These are phyloP conservation scores for Cadophora luteo-olivacea DNA, from an alignment of 2,329 filamentous ascomycete species.

Conservation along the genomic window DNA sequence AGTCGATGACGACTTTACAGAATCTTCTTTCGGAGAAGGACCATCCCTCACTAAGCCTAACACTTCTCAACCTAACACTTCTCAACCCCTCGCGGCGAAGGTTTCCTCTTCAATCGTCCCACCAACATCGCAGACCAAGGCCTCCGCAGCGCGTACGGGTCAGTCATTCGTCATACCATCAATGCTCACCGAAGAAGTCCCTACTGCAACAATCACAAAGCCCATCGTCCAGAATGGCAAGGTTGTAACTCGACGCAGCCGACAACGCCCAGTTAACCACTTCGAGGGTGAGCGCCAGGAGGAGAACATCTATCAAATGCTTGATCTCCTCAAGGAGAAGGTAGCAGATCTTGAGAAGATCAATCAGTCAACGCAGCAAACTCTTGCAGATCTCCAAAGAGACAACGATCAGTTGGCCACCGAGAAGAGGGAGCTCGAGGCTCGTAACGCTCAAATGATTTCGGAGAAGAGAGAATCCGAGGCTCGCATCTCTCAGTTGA, in stretches of 20 bases:
- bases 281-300: slow-evolving; percentile 11
- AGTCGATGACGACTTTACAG: slow-evolving; percentile 57
- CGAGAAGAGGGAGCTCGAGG: slow-evolving; percentile 22
- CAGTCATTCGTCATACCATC: slow-evolving; percentile 14
- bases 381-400: slow-evolving; percentile 9
- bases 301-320: slow-evolving; percentile 19
- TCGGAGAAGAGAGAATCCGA: background rate
- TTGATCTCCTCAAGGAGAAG: slow-evolving; percentile 11
- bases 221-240: slow-evolving; percentile 16
- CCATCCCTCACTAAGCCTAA: slow-evolving; percentile 53
- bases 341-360: slow-evolving; percentile 17
- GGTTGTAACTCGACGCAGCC: slow-evolving; percentile 1
- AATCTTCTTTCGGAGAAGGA: slow-evolving; percentile 55
- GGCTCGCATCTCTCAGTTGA: background rate
- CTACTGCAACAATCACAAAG: background rate
- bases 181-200: background rate
- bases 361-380: slow-evolving; percentile 9
- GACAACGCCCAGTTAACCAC: slow-evolving; percentile 17
- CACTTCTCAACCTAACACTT: slow-evolving; percentile 50
- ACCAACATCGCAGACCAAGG: background rate
- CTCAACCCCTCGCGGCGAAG: slow-evolving; percentile 40
- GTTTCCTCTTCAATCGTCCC: no score
- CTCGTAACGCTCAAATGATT: background rate
- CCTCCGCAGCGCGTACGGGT: background rate
- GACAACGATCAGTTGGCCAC: slow-evolving; percentile 15